phyloP scores from a whole-genome alignment of 2,329 filamentous ascomycete species.

The Stagonosporopsis chrysanthemi region DNA sequence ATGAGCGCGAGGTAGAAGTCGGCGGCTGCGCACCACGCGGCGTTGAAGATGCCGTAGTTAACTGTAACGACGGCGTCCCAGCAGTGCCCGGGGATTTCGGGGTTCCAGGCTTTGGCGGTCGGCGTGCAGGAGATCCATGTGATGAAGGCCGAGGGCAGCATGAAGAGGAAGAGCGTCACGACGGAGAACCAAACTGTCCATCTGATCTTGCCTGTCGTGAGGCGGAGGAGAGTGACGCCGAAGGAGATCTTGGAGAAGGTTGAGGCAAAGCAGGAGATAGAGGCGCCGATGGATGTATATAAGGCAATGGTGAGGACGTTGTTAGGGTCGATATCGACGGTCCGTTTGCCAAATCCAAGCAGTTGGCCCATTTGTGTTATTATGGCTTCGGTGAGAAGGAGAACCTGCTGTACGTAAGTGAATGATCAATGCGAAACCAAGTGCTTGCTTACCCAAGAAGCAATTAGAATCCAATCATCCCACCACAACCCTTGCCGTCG shows the following conservation, averaged over 20 bases:
- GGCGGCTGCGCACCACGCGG: constrained; percentile 31
- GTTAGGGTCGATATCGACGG: constrained; percentile 23
- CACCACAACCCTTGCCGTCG: constrained; percentile 38
- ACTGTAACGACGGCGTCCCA: constrained; percentile 25
- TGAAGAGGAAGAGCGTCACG: constrained; percentile 34
- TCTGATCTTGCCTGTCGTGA: constrained; percentile 23
- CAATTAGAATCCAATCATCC: constrained; percentile 40
- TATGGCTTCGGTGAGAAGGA: constrained; percentile 31
- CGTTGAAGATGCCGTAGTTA: constrained; percentile 41
- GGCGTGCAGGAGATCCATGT: constrained; percentile 34
- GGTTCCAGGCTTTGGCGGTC: constrained; percentile 28
- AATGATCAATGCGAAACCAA: neutral
- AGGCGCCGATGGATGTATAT: constrained; percentile 25
- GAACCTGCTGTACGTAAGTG: constrained; percentile 22
- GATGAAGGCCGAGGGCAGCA: constrained; percentile 34
- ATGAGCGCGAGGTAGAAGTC: constrained; percentile 39
- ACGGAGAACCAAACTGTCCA: constrained; percentile 37
- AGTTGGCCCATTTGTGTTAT: constrained; percentile 31
- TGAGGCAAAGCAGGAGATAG: constrained; percentile 36
- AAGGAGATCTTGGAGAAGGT: constrained; percentile 41
- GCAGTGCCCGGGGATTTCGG: constrained; percentile 27
- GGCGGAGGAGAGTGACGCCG: constrained; percentile 37
- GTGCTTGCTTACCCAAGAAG: constrained; percentile 30
- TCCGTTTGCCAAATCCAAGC: constrained; percentile 37
- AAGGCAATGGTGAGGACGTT: constrained; percentile 28